Conservation (phyloP, 2,329 filamentous ascomycete genomes). For the Botryotinia calthae region DNA sequence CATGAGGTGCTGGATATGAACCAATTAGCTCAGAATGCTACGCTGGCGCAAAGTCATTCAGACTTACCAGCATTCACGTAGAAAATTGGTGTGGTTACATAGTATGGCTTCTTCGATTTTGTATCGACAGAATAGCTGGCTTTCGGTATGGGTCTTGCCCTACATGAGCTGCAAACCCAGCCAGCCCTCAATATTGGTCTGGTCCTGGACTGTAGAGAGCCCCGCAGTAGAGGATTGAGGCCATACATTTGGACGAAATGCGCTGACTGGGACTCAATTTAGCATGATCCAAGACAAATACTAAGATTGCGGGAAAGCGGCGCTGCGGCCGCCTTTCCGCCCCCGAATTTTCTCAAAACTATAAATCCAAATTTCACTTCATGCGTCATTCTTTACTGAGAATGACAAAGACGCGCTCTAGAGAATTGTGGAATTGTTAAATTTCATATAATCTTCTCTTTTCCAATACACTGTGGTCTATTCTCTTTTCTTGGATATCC, state of each 20-base stretch:
- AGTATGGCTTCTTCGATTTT: conserved; percentile 72
- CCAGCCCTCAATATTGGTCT: conserved; percentile 18
- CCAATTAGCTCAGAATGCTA: conserved; percentile 22
- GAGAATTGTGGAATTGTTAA: not conserved
- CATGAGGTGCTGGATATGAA: conserved; percentile 68
- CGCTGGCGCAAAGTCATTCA: conserved; percentile 10
- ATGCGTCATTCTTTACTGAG: not conserved
- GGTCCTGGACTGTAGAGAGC: conserved; percentile 22
- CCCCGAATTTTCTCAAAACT: conserved; percentile 10
- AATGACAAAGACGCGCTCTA: not conserved
- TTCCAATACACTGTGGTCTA: not conserved
- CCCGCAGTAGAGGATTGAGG: conserved; percentile 25
- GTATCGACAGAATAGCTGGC: conserved; percentile 27
- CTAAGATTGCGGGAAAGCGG: not conserved
- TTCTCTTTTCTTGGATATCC: not conserved
- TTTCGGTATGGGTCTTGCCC: conserved; percentile 16
- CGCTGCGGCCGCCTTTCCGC: not conserved
- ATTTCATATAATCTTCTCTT: not conserved
- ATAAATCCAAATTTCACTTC: conserved; percentile 1
- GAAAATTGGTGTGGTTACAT: conserved; percentile 95
- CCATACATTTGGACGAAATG: conserved; percentile 20
- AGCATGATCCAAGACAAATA: not conserved
- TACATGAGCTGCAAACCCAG: conserved; percentile 34
- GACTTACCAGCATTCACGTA: conserved; percentile 87
- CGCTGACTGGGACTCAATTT: not conserved